Conservation (phyloP, 371 early-diverging fungal species). For the Mucor piriformis region DNA sequence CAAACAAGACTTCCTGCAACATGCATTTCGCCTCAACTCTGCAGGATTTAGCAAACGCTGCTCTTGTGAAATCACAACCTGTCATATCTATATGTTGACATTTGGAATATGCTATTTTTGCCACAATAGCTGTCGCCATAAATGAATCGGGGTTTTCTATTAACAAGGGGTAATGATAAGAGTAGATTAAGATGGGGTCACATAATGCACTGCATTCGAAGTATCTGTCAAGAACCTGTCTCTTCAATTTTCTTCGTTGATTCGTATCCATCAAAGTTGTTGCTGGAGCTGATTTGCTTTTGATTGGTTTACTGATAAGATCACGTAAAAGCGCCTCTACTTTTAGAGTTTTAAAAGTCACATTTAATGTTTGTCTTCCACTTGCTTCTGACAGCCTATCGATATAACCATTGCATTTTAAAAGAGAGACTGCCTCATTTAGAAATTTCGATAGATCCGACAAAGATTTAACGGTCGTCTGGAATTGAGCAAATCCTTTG, state of each 20-base stretch:
- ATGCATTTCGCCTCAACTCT: constrained; percentile 17
- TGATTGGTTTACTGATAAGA: background rate
- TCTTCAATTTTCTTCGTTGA: background rate
- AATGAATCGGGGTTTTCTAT: constrained; percentile 17
- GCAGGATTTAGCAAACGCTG: constrained; percentile 21
- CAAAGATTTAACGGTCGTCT: constrained; percentile 17
- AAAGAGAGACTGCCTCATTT: constrained; percentile 5
- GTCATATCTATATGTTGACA: constrained; percentile 28
- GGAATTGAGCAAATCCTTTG: constrained; percentile 12
- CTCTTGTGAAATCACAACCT: constrained; percentile 12
- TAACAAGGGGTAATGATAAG: constrained; percentile 25
- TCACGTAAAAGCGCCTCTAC: background rate
- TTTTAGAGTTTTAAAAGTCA: constrained; percentile 8
- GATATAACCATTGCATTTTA: background rate
- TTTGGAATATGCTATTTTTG: constrained; percentile 16
- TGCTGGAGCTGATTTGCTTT: background rate
- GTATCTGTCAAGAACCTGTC: constrained; percentile 21
- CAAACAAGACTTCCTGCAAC: constrained; percentile 34
- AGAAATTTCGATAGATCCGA: constrained; percentile 20
- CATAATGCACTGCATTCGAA: constrained; percentile 25
- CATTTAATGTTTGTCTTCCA: background rate
- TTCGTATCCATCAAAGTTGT: background rate
- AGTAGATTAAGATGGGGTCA: constrained; percentile 27
- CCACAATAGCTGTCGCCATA: constrained; percentile 25
- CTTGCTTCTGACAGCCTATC: background rate